A percentile compares a stretch with the other conserved stretches of the same genome.
Conservation (phyloP, 208 protist species). For the Strigomonas galati region DNA sequence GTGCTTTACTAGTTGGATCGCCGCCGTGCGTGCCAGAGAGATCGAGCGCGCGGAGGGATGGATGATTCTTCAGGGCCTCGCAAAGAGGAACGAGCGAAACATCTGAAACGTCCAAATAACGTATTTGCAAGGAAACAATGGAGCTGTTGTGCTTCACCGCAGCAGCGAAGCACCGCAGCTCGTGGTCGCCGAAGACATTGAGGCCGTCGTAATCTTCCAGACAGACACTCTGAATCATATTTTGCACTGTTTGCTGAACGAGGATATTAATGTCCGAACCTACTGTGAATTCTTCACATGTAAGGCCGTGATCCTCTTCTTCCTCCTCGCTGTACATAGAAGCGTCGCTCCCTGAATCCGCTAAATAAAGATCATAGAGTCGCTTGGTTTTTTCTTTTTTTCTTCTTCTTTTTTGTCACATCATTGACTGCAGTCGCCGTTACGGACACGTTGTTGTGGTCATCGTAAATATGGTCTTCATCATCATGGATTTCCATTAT, state of each 20-base stretch:
- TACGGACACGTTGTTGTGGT: not conserved
- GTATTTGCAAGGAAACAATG: conserved; percentile 78
- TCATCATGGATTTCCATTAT: too few relatives aligned
- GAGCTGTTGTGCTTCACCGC: conserved; percentile 78
- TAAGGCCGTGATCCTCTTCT: conserved; percentile 30
- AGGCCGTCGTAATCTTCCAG: conserved; percentile 61
- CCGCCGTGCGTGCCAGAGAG: conserved; percentile 65
- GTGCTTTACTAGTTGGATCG: conserved; percentile 54
- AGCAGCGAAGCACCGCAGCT: conserved; percentile 73
- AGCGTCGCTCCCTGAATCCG: conserved; percentile 62
- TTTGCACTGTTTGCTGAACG: conserved; percentile 74
- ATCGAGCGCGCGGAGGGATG: conserved; percentile 59
- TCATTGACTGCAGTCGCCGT: not conserved
- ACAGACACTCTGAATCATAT: conserved; percentile 71
- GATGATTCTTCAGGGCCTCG: conserved; percentile 52
- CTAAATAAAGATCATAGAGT: conserved; percentile 71
- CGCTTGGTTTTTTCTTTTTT: conserved; percentile 28
- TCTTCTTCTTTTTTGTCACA: conserved; percentile 15
- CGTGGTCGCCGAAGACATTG: conserved; percentile 58
- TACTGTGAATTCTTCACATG: conserved; percentile 52
- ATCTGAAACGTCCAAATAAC: conserved; percentile 74
- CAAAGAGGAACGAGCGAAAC: conserved; percentile 74
- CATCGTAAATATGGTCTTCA: too few relatives aligned
- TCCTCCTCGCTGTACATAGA: conserved; percentile 21
- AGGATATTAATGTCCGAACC: conserved; percentile 81